Percentiles rank a stretch among this genome's conserved stretches.
Conservation (phyloP, 768 basidiomycete species). For the Pisolithus tinctorius region DNA sequence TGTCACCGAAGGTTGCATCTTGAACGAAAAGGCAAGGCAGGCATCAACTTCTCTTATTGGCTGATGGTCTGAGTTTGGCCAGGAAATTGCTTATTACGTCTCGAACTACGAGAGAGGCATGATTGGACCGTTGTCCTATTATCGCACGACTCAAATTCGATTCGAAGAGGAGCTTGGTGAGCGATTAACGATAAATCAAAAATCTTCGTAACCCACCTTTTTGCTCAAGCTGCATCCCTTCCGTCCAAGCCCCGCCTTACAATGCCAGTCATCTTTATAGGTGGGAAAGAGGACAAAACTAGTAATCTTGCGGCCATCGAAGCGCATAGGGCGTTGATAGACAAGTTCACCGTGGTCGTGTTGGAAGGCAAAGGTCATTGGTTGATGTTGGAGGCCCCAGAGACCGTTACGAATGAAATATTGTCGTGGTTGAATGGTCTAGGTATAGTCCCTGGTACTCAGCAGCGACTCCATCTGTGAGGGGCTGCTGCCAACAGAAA, state of each 20-base stretch:
- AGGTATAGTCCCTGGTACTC: neutral
- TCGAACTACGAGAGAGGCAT: slow-evolving; percentile 43
- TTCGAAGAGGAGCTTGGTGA: slow-evolving; percentile 58
- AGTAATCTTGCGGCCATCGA: slow-evolving; percentile 35
- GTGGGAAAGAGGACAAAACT: slow-evolving; percentile 51
- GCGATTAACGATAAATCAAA: neutral
- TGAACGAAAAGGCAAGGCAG: slow-evolving; percentile 13
- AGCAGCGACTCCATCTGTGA: neutral
- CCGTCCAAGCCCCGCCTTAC: slow-evolving; percentile 36
- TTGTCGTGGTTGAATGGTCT: slow-evolving; percentile 36
- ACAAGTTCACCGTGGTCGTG: slow-evolving; percentile 42
- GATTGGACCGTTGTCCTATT: slow-evolving; percentile 73
- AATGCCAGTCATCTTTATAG: slow-evolving; percentile 56
- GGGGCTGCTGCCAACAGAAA: neutral
- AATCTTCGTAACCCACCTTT: neutral
- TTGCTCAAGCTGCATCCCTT: slow-evolving; percentile 35
- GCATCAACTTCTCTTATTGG: neutral
- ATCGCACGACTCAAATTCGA: slow-evolving; percentile 54
- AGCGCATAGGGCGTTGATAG: slow-evolving; percentile 44
- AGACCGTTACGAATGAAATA: slow-evolving; percentile 46
- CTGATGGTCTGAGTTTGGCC: slow-evolving; percentile 6
- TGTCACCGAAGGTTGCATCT: slow-evolving; percentile 8
- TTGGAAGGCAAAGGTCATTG: slow-evolving; percentile 60
- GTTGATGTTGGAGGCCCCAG: slow-evolving; percentile 58
- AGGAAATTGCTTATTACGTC: slow-evolving; percentile 55